phyloP scores from a whole-genome alignment of 2,329 filamentous ascomycete genomes.

The Claviceps spartinae region DNA sequence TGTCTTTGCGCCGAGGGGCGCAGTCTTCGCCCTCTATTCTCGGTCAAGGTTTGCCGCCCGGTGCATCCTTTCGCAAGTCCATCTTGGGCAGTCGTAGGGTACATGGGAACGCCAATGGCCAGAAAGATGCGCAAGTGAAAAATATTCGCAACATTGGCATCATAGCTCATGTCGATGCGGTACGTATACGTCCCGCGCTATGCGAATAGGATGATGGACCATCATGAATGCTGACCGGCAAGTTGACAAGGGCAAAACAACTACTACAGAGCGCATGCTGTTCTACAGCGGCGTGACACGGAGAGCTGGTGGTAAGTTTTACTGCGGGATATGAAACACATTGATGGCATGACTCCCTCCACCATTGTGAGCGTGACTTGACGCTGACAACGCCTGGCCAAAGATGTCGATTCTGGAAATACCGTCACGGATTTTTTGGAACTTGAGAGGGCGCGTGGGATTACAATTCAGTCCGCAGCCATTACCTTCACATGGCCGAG shows the following conservation, averaged over 20 bases:
- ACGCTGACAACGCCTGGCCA: not conserved
- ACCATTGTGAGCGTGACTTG: not conserved
- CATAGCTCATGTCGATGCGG: slow-evolving; percentile 94
- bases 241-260: slow-evolving; percentile 65
- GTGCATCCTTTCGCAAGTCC: not conserved
- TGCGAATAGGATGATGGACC: not conserved
- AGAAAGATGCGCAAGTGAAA: slow-evolving; percentile 16
- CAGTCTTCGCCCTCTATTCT: not conserved
- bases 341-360: not conserved
- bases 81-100: not conserved
- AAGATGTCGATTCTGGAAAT: slow-evolving; percentile 88
- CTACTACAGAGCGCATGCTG: slow-evolving; percentile 97
- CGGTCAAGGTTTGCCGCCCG: not conserved
- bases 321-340: not conserved
- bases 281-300: slow-evolving; percentile 87
- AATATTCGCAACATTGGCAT: slow-evolving; percentile 91
- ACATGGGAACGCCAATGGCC: slow-evolving; percentile 6
- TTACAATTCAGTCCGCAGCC: slow-evolving; percentile 94
- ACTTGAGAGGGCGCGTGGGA: slow-evolving; percentile 79
- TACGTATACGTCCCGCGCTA: slow-evolving; percentile 19
- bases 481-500: slow-evolving; percentile 92
- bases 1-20: slow-evolving; percentile 6
- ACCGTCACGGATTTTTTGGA: slow-evolving; percentile 96
- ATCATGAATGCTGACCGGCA: slow-evolving; percentile 3
- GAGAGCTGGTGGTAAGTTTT: slow-evolving; percentile 54